phyloP scores from a whole-genome alignment of 2,329 filamentous ascomycete genomes.

The Aspergillus neotritici region DNA sequence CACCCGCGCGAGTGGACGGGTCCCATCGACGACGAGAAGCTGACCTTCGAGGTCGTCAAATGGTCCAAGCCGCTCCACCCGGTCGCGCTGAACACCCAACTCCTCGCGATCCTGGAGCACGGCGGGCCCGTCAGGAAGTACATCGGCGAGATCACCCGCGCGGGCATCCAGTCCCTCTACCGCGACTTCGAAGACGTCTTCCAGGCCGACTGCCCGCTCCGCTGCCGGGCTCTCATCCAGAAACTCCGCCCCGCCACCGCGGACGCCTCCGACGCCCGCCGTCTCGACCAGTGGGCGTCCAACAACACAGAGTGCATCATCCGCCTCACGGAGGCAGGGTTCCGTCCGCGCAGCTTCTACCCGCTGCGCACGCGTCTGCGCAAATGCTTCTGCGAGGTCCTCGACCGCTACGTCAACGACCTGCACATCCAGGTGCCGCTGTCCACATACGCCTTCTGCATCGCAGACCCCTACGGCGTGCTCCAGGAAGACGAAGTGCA shows the following conservation, averaged over 20 bases:
- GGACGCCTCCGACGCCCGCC: slow-evolving; percentile 17
- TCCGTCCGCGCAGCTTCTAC: slow-evolving; percentile 38
- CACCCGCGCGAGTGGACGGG: slow-evolving; percentile 34
- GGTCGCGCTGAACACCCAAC: slow-evolving; percentile 48
- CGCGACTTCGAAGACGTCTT: slow-evolving; percentile 34
- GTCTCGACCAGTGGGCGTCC: slow-evolving; percentile 33
- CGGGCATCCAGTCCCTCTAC: slow-evolving; percentile 33
- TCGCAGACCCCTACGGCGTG: slow-evolving; percentile 51
- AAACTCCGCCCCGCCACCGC: slow-evolving; percentile 24
- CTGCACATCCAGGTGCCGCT: slow-evolving; percentile 46
- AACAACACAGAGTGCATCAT: slow-evolving; percentile 33
- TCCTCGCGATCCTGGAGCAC: slow-evolving; percentile 52
- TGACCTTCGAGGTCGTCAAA: slow-evolving; percentile 54
- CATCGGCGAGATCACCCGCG: slow-evolving; percentile 40
- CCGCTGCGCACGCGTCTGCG: slow-evolving; percentile 39
- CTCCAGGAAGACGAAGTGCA: slow-evolving; percentile 52
- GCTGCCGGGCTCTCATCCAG: slow-evolving; percentile 35
- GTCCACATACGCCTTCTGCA: slow-evolving; percentile 52
- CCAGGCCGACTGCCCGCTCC: slow-evolving; percentile 25
- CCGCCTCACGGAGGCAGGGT: slow-evolving; percentile 42
- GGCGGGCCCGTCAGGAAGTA: slow-evolving; percentile 41
- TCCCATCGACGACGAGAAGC: slow-evolving; percentile 37
- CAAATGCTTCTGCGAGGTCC: slow-evolving; percentile 34
- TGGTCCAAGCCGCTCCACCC: slow-evolving; percentile 42
- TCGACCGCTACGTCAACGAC: slow-evolving; percentile 41